Evolutionary conservation across 2,329 filamentous ascomycete species (phyloP).

Genomic region (Hypoxylon sp.): DNA sequence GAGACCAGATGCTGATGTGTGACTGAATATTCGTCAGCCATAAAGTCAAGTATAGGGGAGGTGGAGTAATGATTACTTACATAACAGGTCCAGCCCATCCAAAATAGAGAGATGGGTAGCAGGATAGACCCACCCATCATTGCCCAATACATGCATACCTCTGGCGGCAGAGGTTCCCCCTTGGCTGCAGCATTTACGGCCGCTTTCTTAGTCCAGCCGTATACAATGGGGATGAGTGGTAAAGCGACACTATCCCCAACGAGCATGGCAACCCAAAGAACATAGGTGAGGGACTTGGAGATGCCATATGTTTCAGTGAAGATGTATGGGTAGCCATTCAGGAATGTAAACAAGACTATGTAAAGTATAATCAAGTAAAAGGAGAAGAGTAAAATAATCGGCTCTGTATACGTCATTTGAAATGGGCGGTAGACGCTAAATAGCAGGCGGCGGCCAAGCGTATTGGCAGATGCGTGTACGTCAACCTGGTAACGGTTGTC

Average conservation of each 20-base stretch:
- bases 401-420: slow-evolving; percentile 55
- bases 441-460: slow-evolving; percentile 36
- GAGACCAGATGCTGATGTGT: slow-evolving; percentile 57
- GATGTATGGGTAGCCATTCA: slow-evolving; percentile 64
- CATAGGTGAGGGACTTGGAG: slow-evolving; percentile 57
- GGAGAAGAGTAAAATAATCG: slow-evolving; percentile 59
- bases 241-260: slow-evolving; percentile 56
- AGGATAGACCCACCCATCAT: slow-evolving; percentile 58
- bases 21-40: neutral
- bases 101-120: slow-evolving; percentile 61
- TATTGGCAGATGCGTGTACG: neutral
- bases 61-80: neutral
- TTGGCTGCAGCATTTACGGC: slow-evolving; percentile 17
- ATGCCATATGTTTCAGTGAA: slow-evolving; percentile 60
- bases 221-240: slow-evolving; percentile 50
- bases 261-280: slow-evolving; percentile 59
- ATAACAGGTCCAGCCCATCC: slow-evolving; percentile 62
- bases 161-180: slow-evolving; percentile 45
- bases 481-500: neutral
- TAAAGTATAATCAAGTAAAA: slow-evolving; percentile 66
- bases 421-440: slow-evolving; percentile 49
- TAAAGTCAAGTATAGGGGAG: neutral
- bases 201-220: slow-evolving; percentile 48
- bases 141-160: slow-evolving; percentile 57
- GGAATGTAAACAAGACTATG: slow-evolving; percentile 65